Evolutionary conservation across 805 yeast genomes (phyloP).

Genomic region (Blastobotrys chiropterorum): DNA sequence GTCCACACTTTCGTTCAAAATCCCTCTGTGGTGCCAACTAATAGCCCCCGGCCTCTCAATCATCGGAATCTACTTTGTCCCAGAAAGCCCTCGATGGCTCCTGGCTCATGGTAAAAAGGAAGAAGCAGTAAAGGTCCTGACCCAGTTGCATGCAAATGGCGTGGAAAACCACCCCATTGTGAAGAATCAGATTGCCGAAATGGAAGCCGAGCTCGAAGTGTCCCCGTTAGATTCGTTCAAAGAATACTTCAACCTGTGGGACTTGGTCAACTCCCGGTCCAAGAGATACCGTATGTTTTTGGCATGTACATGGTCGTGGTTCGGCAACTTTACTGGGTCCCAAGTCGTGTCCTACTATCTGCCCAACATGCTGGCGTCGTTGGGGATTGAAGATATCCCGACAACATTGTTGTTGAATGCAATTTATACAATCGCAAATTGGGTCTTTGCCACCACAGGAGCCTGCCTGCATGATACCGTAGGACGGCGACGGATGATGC

Average conservation of each 20-base stretch:
- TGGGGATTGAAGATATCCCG: conserved; percentile 5
- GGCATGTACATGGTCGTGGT: conserved; percentile 13
- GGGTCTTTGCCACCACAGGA: conserved; percentile 13
- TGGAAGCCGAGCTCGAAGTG: conserved; percentile 14
- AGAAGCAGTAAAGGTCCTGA: conserved; percentile 14
- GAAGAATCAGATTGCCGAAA: conserved; percentile 16
- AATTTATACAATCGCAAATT: conserved; percentile 10
- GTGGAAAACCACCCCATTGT: conserved; percentile 14
- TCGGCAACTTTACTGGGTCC: conserved; percentile 13
- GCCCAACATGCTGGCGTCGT: conserved; percentile 9
- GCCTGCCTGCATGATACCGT: conserved; percentile 23
- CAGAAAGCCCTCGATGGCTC: conserved; percentile 71
- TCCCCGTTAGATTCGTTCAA: conserved; percentile 19
- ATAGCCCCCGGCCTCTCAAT: conserved; percentile 13
- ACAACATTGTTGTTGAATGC: conserved; percentile 1
- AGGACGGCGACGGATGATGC: conserved; percentile 28
- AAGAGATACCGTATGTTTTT: conserved; percentile 18
- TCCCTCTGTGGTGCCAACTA: conserved; percentile 18
- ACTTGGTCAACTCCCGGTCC: conserved; percentile 14
- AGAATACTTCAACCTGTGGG: conserved; percentile 16
- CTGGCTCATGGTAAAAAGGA: conserved; percentile 43
- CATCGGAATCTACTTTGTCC: conserved; percentile 47
- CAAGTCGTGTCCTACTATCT: conserved; percentile 19
- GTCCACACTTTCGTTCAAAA: conserved; percentile 7
- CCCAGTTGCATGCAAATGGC: conserved; percentile 17